Evolutionary conservation across 2,329 filamentous ascomycete genomes (phyloP).

Genomic region (Chaetomium strumarium): DNA sequence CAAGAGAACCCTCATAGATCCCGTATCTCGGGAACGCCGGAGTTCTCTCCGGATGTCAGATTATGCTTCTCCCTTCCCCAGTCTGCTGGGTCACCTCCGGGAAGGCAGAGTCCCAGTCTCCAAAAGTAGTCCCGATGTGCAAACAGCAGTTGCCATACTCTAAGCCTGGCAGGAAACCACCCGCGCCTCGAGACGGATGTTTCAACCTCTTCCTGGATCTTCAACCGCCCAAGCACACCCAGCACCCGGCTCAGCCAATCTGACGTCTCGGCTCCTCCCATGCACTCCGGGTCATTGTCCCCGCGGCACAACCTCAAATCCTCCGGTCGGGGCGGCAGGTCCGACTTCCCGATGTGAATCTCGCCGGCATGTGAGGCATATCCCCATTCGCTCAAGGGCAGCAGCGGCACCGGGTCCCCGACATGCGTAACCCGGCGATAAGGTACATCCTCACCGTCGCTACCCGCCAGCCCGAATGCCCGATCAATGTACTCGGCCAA

Average conservation of each 20-base stretch:
- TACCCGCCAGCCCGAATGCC: conserved; percentile 41
- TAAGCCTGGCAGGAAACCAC: conserved; percentile 55
- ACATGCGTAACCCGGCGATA: conserved; percentile 81
- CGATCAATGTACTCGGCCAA: conserved; percentile 51
- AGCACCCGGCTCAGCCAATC: conserved; percentile 25
- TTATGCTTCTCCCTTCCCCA: conserved; percentile 54
- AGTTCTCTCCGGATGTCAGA: conserved; percentile 36
- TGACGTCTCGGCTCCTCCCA: conserved; percentile 49
- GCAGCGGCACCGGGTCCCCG: conserved; percentile 80
- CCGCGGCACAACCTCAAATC: conserved; percentile 71
- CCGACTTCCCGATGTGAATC: conserved; percentile 70
- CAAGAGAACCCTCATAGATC: conserved; percentile 1
- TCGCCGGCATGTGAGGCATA: conserved; percentile 82
- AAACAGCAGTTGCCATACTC: conserved; percentile 89
- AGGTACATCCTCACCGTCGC: conserved; percentile 28
- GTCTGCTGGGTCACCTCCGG: conserved; percentile 65
- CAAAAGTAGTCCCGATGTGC: conserved; percentile 96
- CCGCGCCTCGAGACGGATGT: conserved; percentile 42
- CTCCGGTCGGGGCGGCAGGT: conserved; percentile 58
- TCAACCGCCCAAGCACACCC: conserved; percentile 8
- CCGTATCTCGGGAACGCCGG: conserved; percentile 27
- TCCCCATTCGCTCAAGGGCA: conserved; percentile 84
- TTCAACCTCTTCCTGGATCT: conserved; percentile 18
- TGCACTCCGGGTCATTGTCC: conserved; percentile 65
- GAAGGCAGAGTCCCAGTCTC: conserved; percentile 83